Conservation (phyloP, 2,329 filamentous ascomycete genomes). For the Diaporthe nobilis region DNA sequence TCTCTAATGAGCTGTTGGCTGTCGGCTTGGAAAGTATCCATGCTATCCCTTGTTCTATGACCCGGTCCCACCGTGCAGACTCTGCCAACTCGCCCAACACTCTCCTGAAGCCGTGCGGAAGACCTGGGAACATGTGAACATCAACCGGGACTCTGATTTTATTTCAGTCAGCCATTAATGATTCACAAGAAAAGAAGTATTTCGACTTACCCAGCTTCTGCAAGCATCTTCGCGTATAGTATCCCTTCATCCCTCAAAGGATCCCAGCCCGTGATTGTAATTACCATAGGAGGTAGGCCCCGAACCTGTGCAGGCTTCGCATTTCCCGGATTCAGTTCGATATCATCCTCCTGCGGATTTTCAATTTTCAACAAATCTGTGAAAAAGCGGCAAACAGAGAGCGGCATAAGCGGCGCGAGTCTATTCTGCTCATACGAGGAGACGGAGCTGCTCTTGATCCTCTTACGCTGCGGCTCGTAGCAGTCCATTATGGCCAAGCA, state of each 20-base stretch:
- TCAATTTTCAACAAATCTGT: constrained; percentile 48
- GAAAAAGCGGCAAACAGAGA: constrained; percentile 53
- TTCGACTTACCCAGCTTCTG: constrained; percentile 58
- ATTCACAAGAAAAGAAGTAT: background rate
- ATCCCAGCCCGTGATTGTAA: constrained; percentile 62
- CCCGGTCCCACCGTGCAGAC: constrained; percentile 58
- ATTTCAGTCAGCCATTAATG: background rate
- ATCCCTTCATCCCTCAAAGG: constrained; percentile 64
- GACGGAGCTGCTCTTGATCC: constrained; percentile 54
- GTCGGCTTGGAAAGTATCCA: constrained; percentile 51
- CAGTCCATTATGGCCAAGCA: constrained; percentile 53
- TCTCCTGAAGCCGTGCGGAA: constrained; percentile 65
- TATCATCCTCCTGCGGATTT: constrained; percentile 49
- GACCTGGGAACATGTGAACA: constrained; percentile 62
- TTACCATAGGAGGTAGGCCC: constrained; percentile 59
- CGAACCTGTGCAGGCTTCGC: constrained; percentile 51
- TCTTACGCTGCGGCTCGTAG: constrained; percentile 51
- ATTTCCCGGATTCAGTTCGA: constrained; percentile 57
- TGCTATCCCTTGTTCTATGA: constrained; percentile 58
- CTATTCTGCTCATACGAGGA: constrained; percentile 62
- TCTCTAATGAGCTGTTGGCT: background rate
- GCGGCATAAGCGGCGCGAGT: constrained; percentile 63
- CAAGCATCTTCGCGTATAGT: constrained; percentile 59
- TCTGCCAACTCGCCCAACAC: constrained; percentile 57
- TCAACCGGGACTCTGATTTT: constrained; percentile 60